A percentile compares a stretch with the other conserved stretches of the same genome.
Conservation (phyloP, 805 yeast species). For the Blastobotrys muscicola region DNA sequence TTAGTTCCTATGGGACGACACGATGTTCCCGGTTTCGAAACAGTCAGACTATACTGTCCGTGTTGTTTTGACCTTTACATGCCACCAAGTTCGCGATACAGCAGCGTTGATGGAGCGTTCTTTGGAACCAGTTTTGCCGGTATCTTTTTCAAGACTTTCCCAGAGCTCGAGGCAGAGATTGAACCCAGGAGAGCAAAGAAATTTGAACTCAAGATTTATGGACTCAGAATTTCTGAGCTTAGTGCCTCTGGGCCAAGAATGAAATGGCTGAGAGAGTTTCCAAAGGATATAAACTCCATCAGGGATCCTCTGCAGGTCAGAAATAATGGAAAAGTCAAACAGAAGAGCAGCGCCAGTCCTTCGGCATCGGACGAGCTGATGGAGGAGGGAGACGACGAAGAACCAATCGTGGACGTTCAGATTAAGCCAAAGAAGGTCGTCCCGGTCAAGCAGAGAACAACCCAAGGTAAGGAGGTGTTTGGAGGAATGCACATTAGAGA, state of each 20-base stretch:
- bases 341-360: neutral
- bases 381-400: constrained; percentile 1
- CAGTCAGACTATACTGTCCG: constrained; percentile 89
- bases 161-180: constrained; percentile 78
- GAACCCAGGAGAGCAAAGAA: constrained; percentile 40
- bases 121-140: constrained; percentile 97
- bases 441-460: too few species aligned
- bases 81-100: constrained; percentile 78
- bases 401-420: neutral
- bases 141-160: constrained; percentile 78
- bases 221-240: constrained; percentile 68
- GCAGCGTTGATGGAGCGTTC: constrained; percentile 90
- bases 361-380: neutral
- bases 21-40: constrained; percentile 84
- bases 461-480: too few species aligned
- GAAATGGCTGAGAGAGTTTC: constrained; percentile 85
- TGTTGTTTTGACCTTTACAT: constrained; percentile 86
- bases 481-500: too few species aligned
- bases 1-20: constrained; percentile 85
- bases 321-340: neutral
- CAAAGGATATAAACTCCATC: constrained; percentile 28
- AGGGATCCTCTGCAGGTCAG: too few species aligned
- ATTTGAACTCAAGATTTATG: constrained; percentile 68
- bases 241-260: constrained; percentile 86
- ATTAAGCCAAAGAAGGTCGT: neutral